Evolutionary conservation across 441 rosid genomes (phyloP), one percentile per base, ranked within the genome.

Genomic region (Jatropha podagrica): DNA sequence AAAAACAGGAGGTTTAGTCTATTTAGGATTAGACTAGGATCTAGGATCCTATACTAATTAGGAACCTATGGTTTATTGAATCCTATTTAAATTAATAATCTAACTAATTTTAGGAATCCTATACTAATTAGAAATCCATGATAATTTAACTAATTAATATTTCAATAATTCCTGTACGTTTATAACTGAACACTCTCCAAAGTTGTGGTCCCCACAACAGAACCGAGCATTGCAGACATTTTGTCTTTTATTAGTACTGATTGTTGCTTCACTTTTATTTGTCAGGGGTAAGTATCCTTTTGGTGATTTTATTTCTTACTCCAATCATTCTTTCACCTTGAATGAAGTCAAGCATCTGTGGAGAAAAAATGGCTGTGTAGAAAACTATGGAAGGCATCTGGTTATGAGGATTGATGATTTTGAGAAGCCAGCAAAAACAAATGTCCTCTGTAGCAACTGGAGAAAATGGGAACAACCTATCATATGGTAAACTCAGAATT

Each of bases 391-490:
- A 63, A 93, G 86, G 69, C 89, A 91, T 81, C 82, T 95, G 78
- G 90, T 83, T 58, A 91, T 91, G 89, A 92, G 99, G 80, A 78
- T 85, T 48, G 99, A 95, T 85, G 97, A 95, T 87, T 95, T 95
- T 78, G 90, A 77, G 81, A 93, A 95, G 84, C 97, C 99, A 44
- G 48, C 89, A 5, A 88, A 88, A 82, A 85, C 93, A 67, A 86
- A 91, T 77, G 95, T 90, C 49, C 87, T 95, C 0, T 95, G 99
- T 79, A 83, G 98, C 80, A 90, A 95, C 77, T 95, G 98, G 98
- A 87, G 84, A 86, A 83, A 88, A 74, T 93, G 97, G 97, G 59
- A 85, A 68, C 88, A 93, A 71, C 89, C 99, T 64, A 92, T 95
- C 58, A 89, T 95, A 86, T 93, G 99, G 98, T 95, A 77, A 71